Conservation (phyloP, 371 early-diverging fungal genomes). For the Quaeritorhiza haematococci region DNA sequence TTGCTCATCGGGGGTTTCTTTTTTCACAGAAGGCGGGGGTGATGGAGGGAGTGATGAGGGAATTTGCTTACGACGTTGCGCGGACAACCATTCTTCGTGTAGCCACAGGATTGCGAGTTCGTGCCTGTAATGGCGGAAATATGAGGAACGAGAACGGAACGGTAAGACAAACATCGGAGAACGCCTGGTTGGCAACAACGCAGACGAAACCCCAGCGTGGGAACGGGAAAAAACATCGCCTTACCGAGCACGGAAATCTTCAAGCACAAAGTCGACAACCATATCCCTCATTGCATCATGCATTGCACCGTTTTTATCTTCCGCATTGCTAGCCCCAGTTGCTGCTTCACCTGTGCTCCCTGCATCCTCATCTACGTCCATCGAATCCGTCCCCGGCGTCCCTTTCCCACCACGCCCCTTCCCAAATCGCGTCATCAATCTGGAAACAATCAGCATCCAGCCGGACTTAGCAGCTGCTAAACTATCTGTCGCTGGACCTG, state of each 20-base stretch:
- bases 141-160: background rate
- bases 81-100: conserved; percentile 32
- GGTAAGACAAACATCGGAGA: background rate
- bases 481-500: conserved; percentile 16
- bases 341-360: no score
- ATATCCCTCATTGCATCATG: no score
- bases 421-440: conserved; percentile 15
- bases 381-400: background rate
- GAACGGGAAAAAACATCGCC: conserved; percentile 5
- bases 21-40: no score
- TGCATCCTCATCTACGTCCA: conserved; percentile 3
- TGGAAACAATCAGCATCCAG: conserved; percentile 32
- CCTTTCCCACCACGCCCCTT: background rate
- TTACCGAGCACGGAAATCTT: conserved; percentile 25
- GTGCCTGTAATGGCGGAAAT: conserved; percentile 11
- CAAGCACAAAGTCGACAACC: conserved; percentile 23
- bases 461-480: conserved; percentile 24
- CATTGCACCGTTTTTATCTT: no score
- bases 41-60: no score
- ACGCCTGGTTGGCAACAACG: no score
- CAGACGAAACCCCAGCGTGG: background rate
- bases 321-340: no score
- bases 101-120: conserved; percentile 40
- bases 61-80: no score
- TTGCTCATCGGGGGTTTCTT: conserved; percentile 5